Conservation (phyloP, 2,329 filamentous ascomycete species). For the Alternaria alternata region DNA sequence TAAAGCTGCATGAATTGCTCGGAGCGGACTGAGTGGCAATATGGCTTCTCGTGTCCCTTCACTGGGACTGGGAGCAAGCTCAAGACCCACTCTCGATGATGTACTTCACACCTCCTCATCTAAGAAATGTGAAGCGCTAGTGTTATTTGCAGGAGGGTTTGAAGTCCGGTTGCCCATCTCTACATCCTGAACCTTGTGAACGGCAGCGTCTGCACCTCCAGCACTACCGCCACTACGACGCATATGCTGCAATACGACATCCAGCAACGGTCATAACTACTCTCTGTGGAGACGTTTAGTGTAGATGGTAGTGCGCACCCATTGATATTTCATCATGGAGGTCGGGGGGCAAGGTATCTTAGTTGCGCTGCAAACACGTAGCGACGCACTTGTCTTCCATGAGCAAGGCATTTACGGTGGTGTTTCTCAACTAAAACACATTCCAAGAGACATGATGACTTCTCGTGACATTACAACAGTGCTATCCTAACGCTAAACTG, state of each 20-base stretch:
- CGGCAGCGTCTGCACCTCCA: background rate
- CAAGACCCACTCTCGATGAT: background rate
- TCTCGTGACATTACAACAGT: background rate
- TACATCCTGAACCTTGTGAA: background rate
- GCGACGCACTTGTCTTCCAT: background rate
- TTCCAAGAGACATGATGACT: background rate
- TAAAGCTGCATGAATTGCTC: background rate
- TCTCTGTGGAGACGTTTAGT: background rate
- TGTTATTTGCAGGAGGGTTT: background rate
- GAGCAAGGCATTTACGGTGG: background rate
- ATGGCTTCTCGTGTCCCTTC: background rate
- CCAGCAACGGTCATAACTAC: background rate
- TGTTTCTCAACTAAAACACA: background rate
- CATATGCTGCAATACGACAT: background rate
- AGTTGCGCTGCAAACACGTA: background rate
- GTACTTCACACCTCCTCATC: background rate
- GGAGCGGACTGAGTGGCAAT: background rate
- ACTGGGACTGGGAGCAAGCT: background rate
- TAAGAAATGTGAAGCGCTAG: background rate
- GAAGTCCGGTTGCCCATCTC: background rate
- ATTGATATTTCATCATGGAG: background rate
- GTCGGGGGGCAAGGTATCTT: background rate
- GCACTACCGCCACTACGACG: background rate
- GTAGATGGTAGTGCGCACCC: background rate
- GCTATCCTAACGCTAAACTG: constrained; percentile 1